Percentiles rank a stretch among this genome's conserved stretches.
Conservation (phyloP, 2,329 filamentous ascomycete species). For the Aureobasidium melanogenum region DNA sequence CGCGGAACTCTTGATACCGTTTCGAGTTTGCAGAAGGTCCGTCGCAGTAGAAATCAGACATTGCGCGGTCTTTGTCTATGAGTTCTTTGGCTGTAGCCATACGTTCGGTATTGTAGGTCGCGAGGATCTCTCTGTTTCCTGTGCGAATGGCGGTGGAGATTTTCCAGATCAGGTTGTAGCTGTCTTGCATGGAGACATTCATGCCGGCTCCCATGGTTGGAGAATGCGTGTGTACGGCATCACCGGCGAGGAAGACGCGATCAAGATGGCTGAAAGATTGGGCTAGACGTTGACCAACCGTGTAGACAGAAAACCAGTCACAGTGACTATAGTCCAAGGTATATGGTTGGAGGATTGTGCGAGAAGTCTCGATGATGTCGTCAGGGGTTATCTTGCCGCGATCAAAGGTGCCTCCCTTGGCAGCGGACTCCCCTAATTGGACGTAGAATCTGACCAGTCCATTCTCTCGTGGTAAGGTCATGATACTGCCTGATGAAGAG, state of each 20-base stretch:
- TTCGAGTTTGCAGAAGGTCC: background rate
- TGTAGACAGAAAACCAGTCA: constrained; percentile 45
- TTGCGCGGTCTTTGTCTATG: constrained; percentile 33
- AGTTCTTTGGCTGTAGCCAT: constrained; percentile 36
- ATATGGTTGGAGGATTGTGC: constrained; percentile 37
- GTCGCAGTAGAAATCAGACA: background rate
- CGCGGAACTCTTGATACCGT: background rate
- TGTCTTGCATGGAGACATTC: constrained; percentile 38
- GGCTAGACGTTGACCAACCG: constrained; percentile 41
- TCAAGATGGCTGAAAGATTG: constrained; percentile 35
- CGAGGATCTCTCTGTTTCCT: constrained; percentile 29
- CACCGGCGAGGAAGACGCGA: constrained; percentile 41
- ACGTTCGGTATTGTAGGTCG: constrained; percentile 33
- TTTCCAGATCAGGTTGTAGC: constrained; percentile 38
- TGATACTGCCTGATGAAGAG: constrained; percentile 57
- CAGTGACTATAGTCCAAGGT: constrained; percentile 36
- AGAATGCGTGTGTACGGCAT: constrained; percentile 26
- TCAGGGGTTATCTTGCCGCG: constrained; percentile 45
- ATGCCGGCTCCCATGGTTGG: constrained; percentile 41
- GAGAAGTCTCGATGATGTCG: background rate
- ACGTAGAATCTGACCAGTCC: constrained; percentile 28
- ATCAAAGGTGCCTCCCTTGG: background rate
- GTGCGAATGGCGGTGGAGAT: constrained; percentile 32
- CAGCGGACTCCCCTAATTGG: constrained; percentile 23
- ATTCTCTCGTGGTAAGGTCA: constrained; percentile 57